A percentile compares a stretch with the other conserved stretches of the same genome.
phyloP scores from a whole-genome alignment of 1,139 yeast species.

The Chernovozyma aurita region DNA sequence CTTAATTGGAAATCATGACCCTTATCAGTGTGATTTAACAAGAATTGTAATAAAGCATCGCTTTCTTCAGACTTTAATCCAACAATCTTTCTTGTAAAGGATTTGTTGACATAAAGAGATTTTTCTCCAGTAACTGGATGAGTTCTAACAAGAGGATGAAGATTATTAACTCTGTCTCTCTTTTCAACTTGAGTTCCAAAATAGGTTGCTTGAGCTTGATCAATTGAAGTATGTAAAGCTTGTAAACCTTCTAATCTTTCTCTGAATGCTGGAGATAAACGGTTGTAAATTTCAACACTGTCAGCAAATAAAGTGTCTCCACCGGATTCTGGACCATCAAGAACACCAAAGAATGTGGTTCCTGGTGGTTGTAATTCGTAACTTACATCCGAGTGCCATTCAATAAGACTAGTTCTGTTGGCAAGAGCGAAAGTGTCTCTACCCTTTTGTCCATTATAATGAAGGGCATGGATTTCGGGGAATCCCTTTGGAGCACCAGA shows the following conservation, averaged over 20 bases:
- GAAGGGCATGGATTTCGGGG: slow-evolving; percentile 29
- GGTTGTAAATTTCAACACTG: slow-evolving; percentile 26
- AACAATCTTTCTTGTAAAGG: slow-evolving; percentile 22
- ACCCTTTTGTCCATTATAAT: slow-evolving; percentile 13
- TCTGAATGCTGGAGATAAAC: slow-evolving; percentile 25
- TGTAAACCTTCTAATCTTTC: slow-evolving; percentile 22
- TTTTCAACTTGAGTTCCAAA: slow-evolving; percentile 21
- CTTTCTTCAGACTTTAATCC: slow-evolving; percentile 27
- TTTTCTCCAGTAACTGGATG: slow-evolving; percentile 26
- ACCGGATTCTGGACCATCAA: slow-evolving; percentile 34
- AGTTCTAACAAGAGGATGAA: slow-evolving; percentile 24
- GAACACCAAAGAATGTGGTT: slow-evolving; percentile 31
- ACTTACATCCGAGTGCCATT: slow-evolving; percentile 41
- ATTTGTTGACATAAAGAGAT: slow-evolving; percentile 20
- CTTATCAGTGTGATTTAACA: slow-evolving; percentile 46
- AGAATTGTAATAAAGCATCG: slow-evolving; percentile 20
- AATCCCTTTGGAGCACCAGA: slow-evolving; percentile 35
- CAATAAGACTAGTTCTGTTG: slow-evolving; percentile 18
- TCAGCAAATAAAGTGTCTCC: slow-evolving; percentile 38
- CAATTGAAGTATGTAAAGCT: slow-evolving; percentile 22
- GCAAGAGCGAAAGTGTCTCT: slow-evolving; percentile 24
- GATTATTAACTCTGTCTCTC: slow-evolving; percentile 23
- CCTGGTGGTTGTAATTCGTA: slow-evolving; percentile 39
- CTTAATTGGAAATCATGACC: slow-evolving; percentile 38
- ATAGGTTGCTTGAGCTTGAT: slow-evolving; percentile 32